Evolutionary conservation across 768 basidiomycete species (phyloP), one percentile per base, ranked within the genome.

Genomic region (Crepidotus variabilis): DNA sequence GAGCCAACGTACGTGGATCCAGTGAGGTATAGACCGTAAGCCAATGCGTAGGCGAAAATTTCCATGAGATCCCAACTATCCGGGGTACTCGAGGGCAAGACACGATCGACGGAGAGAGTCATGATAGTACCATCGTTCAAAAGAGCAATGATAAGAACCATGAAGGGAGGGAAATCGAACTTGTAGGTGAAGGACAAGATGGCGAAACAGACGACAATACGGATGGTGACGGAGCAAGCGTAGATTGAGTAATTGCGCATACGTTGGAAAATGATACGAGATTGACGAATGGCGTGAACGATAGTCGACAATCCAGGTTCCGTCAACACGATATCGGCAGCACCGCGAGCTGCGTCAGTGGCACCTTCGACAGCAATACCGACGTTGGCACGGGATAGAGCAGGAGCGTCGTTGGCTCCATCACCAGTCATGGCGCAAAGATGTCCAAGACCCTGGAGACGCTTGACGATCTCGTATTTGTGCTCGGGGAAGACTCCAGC

Each of bases 301-400:
- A 98, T 98, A 69, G 96, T 98, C 59, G 96, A 98, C 49, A 98
- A 88, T 85, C 96, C 96, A 56, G 96, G 96, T 71, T 98, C 95
- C 36, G 94, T 97, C 60, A 98, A 77, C 63, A 98, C 96, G 63
- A 98, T 98, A 74, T 98, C 95, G 63, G 95, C 96, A 54, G 96
- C 96, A 73, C 95, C 94, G 74, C 96, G 93, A 64, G 96, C 96
- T 64, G 96, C 96, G 65, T 98, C 96, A 34, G 96, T 98, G 56
- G 96, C 94, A 85, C 96, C 96, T 72, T 98, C 95, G 67, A 98
- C 96, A 60, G 96, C 96, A 60, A 98, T 98, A 88, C 96, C 96
- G 68, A 98, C 96, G 72, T 98, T 98, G 72, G 95, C 96, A 69
- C 95, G 92, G 58, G 95, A 96, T 39, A 98, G 82, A 68, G 96